A percentile compares a stretch with the other conserved stretches of the same genome.
Evolutionary conservation across 1,139 yeast genomes (phyloP).

Genomic region (Nakaseomyces uthaithaninus): DNA sequence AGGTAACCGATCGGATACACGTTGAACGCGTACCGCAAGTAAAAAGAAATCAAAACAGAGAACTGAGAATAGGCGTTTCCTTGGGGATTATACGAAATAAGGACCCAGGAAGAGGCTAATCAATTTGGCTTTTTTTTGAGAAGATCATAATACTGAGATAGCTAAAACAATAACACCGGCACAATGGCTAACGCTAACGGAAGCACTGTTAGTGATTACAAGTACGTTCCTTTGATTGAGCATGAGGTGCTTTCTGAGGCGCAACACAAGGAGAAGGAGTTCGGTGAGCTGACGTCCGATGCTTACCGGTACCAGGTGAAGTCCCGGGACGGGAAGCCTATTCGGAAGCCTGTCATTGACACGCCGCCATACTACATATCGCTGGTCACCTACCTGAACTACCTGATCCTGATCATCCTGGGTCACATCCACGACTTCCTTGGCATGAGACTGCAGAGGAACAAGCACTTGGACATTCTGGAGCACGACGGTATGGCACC

Average conservation of each 20-base stretch:
- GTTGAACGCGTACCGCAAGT: no score
- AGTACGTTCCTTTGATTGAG: conserved; percentile 30
- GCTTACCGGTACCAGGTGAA: conserved; percentile 50
- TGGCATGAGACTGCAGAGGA: conserved; percentile 64
- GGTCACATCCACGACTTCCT: conserved; percentile 89
- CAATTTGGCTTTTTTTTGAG: no score
- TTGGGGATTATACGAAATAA: no score
- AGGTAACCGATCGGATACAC: no score
- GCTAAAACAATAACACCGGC: no score
- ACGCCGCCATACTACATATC: conserved; percentile 82
- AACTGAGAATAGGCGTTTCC: no score
- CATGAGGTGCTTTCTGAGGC: conserved; percentile 37
- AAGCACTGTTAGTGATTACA: conserved; percentile 11
- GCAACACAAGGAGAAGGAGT: conserved; percentile 55
- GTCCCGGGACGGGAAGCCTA: conserved; percentile 42
- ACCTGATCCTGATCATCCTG: conserved; percentile 69
- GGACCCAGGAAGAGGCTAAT: no score
- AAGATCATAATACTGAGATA: no score
- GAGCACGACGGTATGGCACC: conserved; percentile 93
- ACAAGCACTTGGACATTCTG: conserved; percentile 55
- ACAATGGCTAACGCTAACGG: conserved; percentile 7
- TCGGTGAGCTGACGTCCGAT: conserved; percentile 51
- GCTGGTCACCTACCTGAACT: conserved; percentile 75
- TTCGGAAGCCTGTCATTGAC: conserved; percentile 54
- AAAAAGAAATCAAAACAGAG: no score